Conservation (phyloP, 2,329 filamentous ascomycete species). For the Zymoseptoria tritici region DNA sequence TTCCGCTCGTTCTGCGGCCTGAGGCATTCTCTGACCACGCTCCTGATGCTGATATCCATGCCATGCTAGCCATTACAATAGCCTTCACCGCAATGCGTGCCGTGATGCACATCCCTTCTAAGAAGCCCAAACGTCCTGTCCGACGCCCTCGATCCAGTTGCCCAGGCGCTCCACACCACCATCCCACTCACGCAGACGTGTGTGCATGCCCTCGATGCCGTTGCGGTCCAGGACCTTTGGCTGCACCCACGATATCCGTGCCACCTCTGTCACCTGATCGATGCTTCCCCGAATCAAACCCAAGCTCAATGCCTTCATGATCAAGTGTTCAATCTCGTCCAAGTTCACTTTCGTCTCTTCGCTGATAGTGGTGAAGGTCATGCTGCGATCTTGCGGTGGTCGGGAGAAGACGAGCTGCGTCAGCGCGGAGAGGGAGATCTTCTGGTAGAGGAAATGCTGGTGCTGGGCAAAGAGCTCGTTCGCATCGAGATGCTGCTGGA, state of each 20-base stretch:
- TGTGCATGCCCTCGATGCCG: slow-evolving; percentile 89
- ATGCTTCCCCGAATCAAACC: slow-evolving; percentile 86
- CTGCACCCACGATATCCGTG: slow-evolving; percentile 97
- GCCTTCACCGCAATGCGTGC: not conserved
- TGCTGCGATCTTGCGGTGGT: slow-evolving; percentile 87
- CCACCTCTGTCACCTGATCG: slow-evolving; percentile 90
- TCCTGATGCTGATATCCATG: not conserved
- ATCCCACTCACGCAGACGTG: slow-evolving; percentile 87
- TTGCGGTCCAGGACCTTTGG: slow-evolving; percentile 94
- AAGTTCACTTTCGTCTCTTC: slow-evolving; percentile 85
- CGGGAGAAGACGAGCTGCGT: slow-evolving; percentile 95
- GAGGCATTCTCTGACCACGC: not conserved
- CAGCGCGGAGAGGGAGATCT: slow-evolving; percentile 92
- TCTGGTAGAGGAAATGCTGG: slow-evolving; percentile 81
- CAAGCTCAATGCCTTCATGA: slow-evolving; percentile 98
- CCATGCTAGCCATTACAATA: not conserved
- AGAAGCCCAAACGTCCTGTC: slow-evolving; percentile 92
- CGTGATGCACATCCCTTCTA: slow-evolving; percentile 30
- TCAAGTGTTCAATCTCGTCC: slow-evolving; percentile 91
- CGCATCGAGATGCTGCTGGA: slow-evolving; percentile 63
- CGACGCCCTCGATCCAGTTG: slow-evolving; percentile 91
- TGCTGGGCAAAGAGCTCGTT: slow-evolving; percentile 74
- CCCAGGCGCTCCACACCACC: slow-evolving; percentile 90
- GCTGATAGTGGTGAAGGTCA: slow-evolving; percentile 83
- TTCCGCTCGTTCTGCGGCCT: not conserved